Evolutionary conservation across 345 rosid genomes (phyloP), one percentile per base, ranked within the genome.

Genomic region (Camelina laxa): DNA sequence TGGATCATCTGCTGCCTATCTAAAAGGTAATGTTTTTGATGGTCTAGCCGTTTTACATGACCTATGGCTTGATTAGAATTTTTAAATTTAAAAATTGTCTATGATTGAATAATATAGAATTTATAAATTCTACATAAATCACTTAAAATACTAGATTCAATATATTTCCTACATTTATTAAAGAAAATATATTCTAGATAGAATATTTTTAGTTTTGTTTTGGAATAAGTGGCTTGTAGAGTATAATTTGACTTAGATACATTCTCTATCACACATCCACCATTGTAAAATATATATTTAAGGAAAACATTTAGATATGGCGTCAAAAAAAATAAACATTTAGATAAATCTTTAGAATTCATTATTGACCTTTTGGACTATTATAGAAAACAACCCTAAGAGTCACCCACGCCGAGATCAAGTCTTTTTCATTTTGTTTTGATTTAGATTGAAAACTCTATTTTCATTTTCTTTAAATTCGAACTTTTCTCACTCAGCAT

Each of bases 381-480:
- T 45, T 16, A 16, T 48, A 24, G 67, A 71, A 35, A 71, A 35
- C 47, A 14, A 42, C 7, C 16, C 47, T 13, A 33, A 33, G 36
- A 33, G 36, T 31, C 35, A 1, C 30, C 30, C 36, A 8, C 1
- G 36, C 9, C 36, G 36, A 33, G 36, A 33, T 33, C 9, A 74
- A 67, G 68, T 75, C 79, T 38, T 9, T 10, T 10, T 38, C 11
- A 8, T 36, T 36, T 21, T 44, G 15, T 44, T 42, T 15, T 4
- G 48, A 44, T 8, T 15, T 47, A 7, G 12, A 9, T 47, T 8
- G 6, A 49, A 17, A 75, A 60, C 64, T 60, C 79, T 17, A 68
- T 30, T 31, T 21, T 74, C 19, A 44, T 31, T 55, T 39, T 73
- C 69, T 67, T 62, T 49, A 67, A 49, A 66, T 22, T 27, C 17